Conservation (phyloP, 768 basidiomycete species). For the Pulveroboletus sp. region DNA sequence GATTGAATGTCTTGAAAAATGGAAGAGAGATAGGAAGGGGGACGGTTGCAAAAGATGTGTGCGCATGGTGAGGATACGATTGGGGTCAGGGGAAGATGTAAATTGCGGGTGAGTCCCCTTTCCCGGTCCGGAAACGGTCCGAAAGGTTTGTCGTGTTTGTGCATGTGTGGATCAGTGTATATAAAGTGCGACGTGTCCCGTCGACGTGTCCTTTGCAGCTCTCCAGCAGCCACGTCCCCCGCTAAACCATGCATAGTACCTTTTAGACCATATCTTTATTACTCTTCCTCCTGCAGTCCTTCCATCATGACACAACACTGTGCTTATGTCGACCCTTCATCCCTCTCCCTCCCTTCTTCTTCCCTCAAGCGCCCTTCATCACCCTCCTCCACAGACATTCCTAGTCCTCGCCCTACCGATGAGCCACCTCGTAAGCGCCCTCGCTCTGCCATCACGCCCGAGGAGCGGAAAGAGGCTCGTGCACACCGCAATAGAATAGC, state of each 20-base stretch:
- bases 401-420: constrained; percentile 12
- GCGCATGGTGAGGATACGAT: background rate
- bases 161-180: constrained; percentile 13
- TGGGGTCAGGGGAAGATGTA: constrained; percentile 4
- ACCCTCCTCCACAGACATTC: constrained; percentile 20
- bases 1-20: background rate
- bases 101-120: background rate
- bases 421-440: constrained; percentile 71
- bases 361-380: constrained; percentile 27
- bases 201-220: constrained; percentile 23
- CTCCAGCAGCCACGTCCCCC: constrained; percentile 18
- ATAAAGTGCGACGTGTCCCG: constrained; percentile 31
- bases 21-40: background rate
- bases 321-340: constrained; percentile 35
- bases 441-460: constrained; percentile 56
- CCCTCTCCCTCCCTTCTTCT: constrained; percentile 36
- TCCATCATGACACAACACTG: constrained; percentile 23
- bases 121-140: background rate
- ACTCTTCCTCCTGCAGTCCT: background rate
- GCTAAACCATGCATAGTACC: constrained; percentile 6
- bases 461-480: constrained; percentile 82
- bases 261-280: constrained; percentile 24
- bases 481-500: constrained; percentile 92
- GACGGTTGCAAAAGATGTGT: no score
- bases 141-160: constrained; percentile 22